phyloP scores from a whole-genome alignment of 2,329 filamentous ascomycete genomes.

The Colletotrichum cereale region DNA sequence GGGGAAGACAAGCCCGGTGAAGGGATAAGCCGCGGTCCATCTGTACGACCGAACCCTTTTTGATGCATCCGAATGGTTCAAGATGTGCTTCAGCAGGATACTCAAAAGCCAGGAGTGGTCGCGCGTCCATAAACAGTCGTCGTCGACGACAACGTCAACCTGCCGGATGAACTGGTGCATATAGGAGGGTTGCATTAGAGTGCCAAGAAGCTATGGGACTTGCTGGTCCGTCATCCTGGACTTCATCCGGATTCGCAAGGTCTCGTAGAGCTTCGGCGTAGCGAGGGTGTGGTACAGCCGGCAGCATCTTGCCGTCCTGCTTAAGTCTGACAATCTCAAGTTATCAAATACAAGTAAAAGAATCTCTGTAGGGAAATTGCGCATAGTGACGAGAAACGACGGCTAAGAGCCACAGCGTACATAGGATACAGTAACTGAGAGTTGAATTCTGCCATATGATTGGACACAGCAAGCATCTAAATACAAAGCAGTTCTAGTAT shows the following conservation, averaged over 20 bases:
- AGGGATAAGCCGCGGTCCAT: not conserved
- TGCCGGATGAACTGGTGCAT: not conserved
- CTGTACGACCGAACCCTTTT: not conserved
- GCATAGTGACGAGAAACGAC: not conserved
- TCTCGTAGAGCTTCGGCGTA: not conserved
- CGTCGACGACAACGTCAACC: not conserved
- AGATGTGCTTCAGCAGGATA: not conserved
- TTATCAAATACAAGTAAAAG: not conserved
- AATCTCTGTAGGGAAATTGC: not conserved
- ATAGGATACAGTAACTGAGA: not conserved
- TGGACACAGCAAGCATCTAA: not conserved
- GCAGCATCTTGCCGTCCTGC: not conserved
- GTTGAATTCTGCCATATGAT: not conserved
- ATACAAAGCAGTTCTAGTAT: not conserved
- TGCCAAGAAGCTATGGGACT: not conserved
- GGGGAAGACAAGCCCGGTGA: not conserved
- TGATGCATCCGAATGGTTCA: not conserved
- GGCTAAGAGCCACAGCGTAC: not conserved
- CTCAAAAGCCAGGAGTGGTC: not conserved
- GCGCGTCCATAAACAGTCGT: conserved; percentile 1
- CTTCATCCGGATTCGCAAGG: not conserved
- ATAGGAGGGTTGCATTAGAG: not conserved
- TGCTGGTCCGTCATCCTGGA: not conserved
- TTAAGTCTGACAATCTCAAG: not conserved
- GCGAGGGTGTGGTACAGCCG: not conserved